phyloP scores from a whole-genome alignment of 1,284 basidiomycete genomes.

The Puccinia hordei region DNA sequence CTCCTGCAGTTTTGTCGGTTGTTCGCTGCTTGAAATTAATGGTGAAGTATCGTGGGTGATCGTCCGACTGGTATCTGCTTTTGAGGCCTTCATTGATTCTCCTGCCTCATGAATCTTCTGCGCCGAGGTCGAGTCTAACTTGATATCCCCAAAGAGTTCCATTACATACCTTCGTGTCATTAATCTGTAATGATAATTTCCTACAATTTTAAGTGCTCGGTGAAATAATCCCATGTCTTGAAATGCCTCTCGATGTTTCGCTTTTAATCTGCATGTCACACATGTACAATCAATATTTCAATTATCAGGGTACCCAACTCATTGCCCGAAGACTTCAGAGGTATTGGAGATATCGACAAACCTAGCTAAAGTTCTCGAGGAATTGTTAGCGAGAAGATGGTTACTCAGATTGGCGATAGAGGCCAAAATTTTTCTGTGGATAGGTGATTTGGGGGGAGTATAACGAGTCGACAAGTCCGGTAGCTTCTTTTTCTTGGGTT shows the following conservation, averaged over 20 bases:
- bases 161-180: slow-evolving; percentile 87
- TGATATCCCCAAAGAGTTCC: slow-evolving; percentile 70
- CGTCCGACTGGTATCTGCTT: slow-evolving; percentile 27
- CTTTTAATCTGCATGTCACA: slow-evolving; percentile 69
- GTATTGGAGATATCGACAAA: slow-evolving; percentile 54
- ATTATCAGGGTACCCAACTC: neutral
- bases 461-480: slow-evolving; percentile 61
- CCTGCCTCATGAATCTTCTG: slow-evolving; percentile 30
- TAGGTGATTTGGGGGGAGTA: slow-evolving; percentile 68
- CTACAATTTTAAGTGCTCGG: slow-evolving; percentile 79
- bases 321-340: no score
- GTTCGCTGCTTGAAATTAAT: neutral
- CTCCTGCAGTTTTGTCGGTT: neutral
- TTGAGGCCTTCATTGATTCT: slow-evolving; percentile 22
- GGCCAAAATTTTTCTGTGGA: slow-evolving; percentile 82
- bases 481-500: slow-evolving; percentile 62
- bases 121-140: slow-evolving; percentile 23
- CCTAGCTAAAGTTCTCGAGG: slow-evolving; percentile 36
- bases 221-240: slow-evolving; percentile 75
- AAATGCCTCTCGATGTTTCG: slow-evolving; percentile 69
- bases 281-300: slow-evolving; percentile 16
- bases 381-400: slow-evolving; percentile 83
- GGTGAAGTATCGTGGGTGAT: slow-evolving; percentile 17
- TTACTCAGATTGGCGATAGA: slow-evolving; percentile 93
- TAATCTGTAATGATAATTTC: slow-evolving; percentile 81